These are phyloP conservation scores for Emmonsiellopsis sp. DNA, from an alignment of 2,329 filamentous ascomycete genomes.

Conservation along the genomic window DNA sequence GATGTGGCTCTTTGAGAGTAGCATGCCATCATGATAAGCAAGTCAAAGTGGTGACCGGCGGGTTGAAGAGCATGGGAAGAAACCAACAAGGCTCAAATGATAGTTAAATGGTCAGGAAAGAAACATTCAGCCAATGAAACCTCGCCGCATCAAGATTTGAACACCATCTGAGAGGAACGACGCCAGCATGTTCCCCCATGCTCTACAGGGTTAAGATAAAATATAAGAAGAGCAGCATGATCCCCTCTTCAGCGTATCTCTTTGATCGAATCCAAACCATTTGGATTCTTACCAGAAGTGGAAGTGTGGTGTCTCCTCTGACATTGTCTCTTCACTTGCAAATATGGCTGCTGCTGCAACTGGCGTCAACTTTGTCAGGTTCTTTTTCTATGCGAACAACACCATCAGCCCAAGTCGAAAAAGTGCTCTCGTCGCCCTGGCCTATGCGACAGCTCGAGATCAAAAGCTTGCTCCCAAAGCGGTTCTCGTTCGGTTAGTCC, in stretches of 20 bases:
- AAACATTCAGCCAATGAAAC: background rate
- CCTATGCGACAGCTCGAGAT: constrained; percentile 2
- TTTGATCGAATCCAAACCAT: background rate
- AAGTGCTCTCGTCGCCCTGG: background rate
- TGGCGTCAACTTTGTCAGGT: no score
- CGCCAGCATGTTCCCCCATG: background rate
- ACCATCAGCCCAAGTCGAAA: background rate
- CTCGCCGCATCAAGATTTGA: background rate
- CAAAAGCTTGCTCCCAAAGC: background rate
- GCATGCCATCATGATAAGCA: background rate
- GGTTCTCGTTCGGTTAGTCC: constrained; percentile 2
- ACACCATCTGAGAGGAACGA: background rate
- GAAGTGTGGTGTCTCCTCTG: background rate
- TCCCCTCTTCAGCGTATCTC: background rate
- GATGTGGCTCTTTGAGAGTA: background rate
- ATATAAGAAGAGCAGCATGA: constrained; percentile 1
- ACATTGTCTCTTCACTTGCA: constrained; percentile 1
- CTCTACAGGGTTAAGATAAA: background rate
- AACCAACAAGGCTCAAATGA: background rate
- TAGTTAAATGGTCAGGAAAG: background rate
- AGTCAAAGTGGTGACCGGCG: background rate
- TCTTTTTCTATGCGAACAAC: no score
- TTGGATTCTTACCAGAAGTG: background rate
- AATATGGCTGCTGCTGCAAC: background rate
- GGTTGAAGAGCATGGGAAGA: background rate